phyloP scores from a whole-genome alignment of 805 yeast species.

The Tetrapisispora phaffii region DNA sequence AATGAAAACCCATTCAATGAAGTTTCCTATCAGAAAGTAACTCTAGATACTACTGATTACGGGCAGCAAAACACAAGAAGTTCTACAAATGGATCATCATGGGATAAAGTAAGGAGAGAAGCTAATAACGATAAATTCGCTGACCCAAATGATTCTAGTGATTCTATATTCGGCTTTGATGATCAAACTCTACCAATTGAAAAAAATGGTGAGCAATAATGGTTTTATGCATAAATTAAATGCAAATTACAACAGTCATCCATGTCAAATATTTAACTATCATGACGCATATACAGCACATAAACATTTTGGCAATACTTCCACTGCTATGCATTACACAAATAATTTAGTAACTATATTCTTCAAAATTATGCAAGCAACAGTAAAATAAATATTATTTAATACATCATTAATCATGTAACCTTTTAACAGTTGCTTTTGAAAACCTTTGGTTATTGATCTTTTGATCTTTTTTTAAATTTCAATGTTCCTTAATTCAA shows the following conservation, averaged over 20 bases:
- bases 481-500: too few species aligned
- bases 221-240: not conserved
- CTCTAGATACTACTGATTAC: constrained; percentile 14
- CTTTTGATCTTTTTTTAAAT: too few species aligned
- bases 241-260: not conserved
- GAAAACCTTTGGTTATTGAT: too few species aligned
- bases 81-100: constrained; percentile 17
- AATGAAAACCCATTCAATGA: not conserved
- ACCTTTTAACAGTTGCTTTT: too few species aligned
- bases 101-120: constrained; percentile 26
- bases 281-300: not conserved
- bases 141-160: not conserved
- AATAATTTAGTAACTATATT: too few species aligned
- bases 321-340: too few species aligned
- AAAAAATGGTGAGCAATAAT: not conserved
- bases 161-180: constrained; percentile 1
- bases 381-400: too few species aligned
- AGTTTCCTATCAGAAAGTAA: too few species aligned
- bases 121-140: not conserved
- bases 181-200: not conserved
- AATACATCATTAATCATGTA: too few species aligned
- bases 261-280: not conserved
- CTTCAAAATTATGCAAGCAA: too few species aligned
- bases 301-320: too few species aligned
- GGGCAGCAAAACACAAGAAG: constrained; percentile 27